Evolutionary conservation across 352 stramenopile species (phyloP), one percentile per base, ranked within the genome.

Genomic region (Globisporangium irregulare): DNA sequence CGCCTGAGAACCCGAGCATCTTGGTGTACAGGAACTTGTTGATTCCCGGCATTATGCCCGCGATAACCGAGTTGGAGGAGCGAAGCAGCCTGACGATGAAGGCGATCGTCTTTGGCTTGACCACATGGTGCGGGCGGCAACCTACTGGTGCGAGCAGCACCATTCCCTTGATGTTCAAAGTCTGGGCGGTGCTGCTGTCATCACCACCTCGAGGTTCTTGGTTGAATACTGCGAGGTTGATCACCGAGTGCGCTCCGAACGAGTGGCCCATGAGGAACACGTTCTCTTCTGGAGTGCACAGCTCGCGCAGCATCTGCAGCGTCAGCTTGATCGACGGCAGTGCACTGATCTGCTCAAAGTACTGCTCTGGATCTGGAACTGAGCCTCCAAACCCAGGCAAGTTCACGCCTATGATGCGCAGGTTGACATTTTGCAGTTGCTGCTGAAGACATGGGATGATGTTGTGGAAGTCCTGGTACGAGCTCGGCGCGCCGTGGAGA

Each of bases 181-280:
- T 15, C 14, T 61, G 25, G 3, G 12, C 20, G 38, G 12, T 48
- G 38, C 7, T 43, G 36, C 36, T 15, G 0, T n/a, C 38, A 2
- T 22, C 59, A 1, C 38, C 41, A 8, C 65, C 18, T 24, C 60
- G 58, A 12, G 59, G 32, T 22, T 50, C 38, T 2, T 70, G 64
- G 54, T 82, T 71, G n/a, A 78, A 46, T 12, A 75, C 75, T 4
- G 79, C 76, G 41, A 89, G 69, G 29, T 82, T 82, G 55, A 89
- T 69, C 22, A 73, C 79, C 4, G 75, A 70, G 46, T 89, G 81
- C 0, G 73, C 78, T 27, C 80, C 80, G 38, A 87, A 87, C 12
- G 80, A 89, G 65, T 86, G 80, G 3, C 78, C 80, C 0, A 87
- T 58, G 18, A 87, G 51, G 59, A 89, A 85, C 5, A 82, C 61